Evolutionary conservation across 805 yeast species (phyloP).

Genomic region (Suhomyces sp.): DNA sequence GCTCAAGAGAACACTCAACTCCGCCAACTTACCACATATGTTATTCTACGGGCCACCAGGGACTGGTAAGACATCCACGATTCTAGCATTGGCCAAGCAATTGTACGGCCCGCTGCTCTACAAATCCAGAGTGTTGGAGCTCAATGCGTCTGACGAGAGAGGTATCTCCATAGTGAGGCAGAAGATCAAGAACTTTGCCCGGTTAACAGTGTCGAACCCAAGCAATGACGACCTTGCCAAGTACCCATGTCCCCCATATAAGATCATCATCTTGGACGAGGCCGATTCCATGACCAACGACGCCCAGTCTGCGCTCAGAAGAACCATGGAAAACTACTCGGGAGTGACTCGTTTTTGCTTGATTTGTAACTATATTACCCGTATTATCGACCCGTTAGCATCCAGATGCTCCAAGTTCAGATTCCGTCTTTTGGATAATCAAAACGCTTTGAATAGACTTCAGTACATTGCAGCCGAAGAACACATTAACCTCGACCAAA

Average conservation of each 20-base stretch:
- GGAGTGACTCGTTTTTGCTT: slow-evolving; percentile 86
- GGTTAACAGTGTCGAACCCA: slow-evolving; percentile 81
- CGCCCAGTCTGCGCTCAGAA: slow-evolving; percentile 91
- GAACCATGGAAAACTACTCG: slow-evolving; percentile 92
- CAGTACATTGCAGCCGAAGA: slow-evolving; percentile 52
- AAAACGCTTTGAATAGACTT: slow-evolving; percentile 68
- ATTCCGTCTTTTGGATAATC: slow-evolving; percentile 72
- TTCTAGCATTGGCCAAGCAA: slow-evolving; percentile 76
- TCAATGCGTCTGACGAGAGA: slow-evolving; percentile 89
- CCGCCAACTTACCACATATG: slow-evolving; percentile 90
- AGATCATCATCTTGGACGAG: slow-evolving; percentile 87
- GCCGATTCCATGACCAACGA: slow-evolving; percentile 98
- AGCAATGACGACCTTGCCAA: slow-evolving; percentile 59
- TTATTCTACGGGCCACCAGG: slow-evolving; percentile 93
- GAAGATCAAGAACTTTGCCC: slow-evolving; percentile 81
- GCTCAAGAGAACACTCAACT: slow-evolving; percentile 68
- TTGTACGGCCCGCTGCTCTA: slow-evolving; percentile 68
- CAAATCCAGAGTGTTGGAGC: slow-evolving; percentile 71
- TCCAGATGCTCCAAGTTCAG: slow-evolving; percentile 95
- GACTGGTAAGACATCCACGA: slow-evolving; percentile 88
- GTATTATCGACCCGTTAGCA: slow-evolving; percentile 95
- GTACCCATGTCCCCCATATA: slow-evolving; percentile 96
- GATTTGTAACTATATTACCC: slow-evolving; percentile 92
- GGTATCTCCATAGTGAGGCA: slow-evolving; percentile 87
- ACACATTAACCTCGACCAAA: slow-evolving; percentile 17